Evolutionary conservation across 2,329 filamentous ascomycete species (phyloP).

Genomic region (Myriosclerotinia curreyana): DNA sequence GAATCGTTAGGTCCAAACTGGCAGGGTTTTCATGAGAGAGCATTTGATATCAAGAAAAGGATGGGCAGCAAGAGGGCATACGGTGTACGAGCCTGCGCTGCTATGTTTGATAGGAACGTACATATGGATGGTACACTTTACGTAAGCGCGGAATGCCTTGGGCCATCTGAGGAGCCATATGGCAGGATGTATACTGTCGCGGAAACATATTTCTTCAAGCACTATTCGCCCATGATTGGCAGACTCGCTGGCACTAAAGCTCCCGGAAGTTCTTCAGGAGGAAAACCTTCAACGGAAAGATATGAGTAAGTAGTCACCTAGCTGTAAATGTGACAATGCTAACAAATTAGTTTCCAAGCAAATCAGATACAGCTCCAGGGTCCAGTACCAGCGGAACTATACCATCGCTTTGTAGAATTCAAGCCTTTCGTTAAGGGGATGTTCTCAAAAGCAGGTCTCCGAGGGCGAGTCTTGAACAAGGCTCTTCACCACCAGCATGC

Average conservation of each 20-base stretch:
- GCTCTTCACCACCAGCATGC: conserved; percentile 87
- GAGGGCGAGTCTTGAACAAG: conserved; percentile 76
- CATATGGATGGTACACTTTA: conserved; percentile 69
- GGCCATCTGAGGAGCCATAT: conserved; percentile 66
- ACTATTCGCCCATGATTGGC: conserved; percentile 87
- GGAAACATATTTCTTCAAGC: conserved; percentile 72
- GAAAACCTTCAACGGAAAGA: conserved; percentile 56
- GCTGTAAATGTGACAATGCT: conserved; percentile 16
- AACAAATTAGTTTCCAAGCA: conserved; percentile 71
- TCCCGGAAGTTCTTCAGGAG: conserved; percentile 52
- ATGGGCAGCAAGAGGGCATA: conserved; percentile 87
- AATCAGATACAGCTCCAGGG: conserved; percentile 86
- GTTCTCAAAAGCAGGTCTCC: conserved; percentile 75
- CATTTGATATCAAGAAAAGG: conserved; percentile 75
- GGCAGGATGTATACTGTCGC: conserved; percentile 76
- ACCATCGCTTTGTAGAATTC: conserved; percentile 93
- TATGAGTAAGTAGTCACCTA: conserved; percentile 63
- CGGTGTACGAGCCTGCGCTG: conserved; percentile 64
- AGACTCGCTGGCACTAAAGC: conserved; percentile 72
- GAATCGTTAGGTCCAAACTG: conserved; percentile 60
- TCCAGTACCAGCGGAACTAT: conserved; percentile 74
- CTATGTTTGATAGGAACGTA: conserved; percentile 57
- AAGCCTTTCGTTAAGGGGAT: conserved; percentile 84
- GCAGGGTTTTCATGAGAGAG: conserved; percentile 61
- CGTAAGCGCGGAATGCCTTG: conserved; percentile 75